Conservation (phyloP, 345 rosid genomes). For the Anacardium occidentale region DNA sequence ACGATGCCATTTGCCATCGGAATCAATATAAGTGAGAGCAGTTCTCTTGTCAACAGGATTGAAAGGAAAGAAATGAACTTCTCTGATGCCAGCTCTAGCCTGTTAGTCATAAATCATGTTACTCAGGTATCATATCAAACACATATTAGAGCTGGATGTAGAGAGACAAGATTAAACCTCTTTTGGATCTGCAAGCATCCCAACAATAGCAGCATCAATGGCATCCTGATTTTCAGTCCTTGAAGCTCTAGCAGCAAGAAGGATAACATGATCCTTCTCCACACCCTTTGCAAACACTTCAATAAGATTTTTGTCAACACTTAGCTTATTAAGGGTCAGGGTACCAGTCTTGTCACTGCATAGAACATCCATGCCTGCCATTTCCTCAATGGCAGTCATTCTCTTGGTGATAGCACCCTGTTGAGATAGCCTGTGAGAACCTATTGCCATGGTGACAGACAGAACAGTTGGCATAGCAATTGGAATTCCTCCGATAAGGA, state of each 20-base stretch:
- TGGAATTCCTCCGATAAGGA: slow-evolving; percentile 90
- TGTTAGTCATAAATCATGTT: slow-evolving; percentile 24
- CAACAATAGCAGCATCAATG: slow-evolving; percentile 87
- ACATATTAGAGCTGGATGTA: slow-evolving; percentile 1
- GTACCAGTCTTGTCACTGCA: slow-evolving; percentile 96
- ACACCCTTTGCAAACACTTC: slow-evolving; percentile 78
- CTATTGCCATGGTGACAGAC: slow-evolving; percentile 96
- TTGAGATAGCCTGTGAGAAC: slow-evolving; percentile 79
- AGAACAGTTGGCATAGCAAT: slow-evolving; percentile 94
- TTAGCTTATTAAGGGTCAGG: slow-evolving; percentile 75
- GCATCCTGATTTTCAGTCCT: slow-evolving; percentile 89
- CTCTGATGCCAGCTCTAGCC: slow-evolving; percentile 81
- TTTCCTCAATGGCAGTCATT: slow-evolving; percentile 95
- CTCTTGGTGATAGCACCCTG: slow-evolving; percentile 94
- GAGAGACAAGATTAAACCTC: slow-evolving; percentile 46
- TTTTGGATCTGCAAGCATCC: slow-evolving; percentile 95
- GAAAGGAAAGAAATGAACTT: slow-evolving; percentile 84
- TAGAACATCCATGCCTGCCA: slow-evolving; percentile 96
- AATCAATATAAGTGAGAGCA: slow-evolving; percentile 79
- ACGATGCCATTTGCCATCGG: slow-evolving; percentile 73
- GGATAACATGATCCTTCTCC: slow-evolving; percentile 65
- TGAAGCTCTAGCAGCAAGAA: slow-evolving; percentile 90
- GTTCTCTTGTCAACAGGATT: slow-evolving; percentile 94
- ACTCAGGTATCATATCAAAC: background rate
- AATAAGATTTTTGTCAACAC: slow-evolving; percentile 66